These are phyloP conservation scores for Cinnamomum chago DNA, from an alignment of 164 flowering plant genomes.

Conservation along the genomic window DNA sequence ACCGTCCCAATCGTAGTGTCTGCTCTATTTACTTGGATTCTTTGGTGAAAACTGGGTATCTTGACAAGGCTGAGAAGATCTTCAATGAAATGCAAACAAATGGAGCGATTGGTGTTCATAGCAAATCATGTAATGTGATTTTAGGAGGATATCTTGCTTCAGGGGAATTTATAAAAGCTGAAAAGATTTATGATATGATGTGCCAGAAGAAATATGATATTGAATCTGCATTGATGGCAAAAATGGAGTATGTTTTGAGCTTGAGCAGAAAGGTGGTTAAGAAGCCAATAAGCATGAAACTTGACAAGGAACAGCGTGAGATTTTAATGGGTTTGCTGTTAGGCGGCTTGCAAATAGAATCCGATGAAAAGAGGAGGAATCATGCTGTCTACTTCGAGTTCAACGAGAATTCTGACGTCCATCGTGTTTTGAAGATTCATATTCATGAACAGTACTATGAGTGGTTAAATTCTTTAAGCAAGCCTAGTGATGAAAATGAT, in stretches of 20 bases:
- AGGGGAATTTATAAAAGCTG: constrained; percentile 59
- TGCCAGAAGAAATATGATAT: constrained; percentile 71
- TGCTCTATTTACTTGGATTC: constrained; percentile 72
- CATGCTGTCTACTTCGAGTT: constrained; percentile 58
- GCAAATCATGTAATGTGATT: constrained; percentile 65
- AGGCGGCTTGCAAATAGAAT: constrained; percentile 67
- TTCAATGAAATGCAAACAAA: constrained; percentile 56
- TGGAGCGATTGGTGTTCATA: constrained; percentile 53
- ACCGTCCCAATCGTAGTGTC: constrained; percentile 53
- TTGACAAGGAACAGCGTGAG: constrained; percentile 79
- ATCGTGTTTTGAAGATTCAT: constrained; percentile 52
- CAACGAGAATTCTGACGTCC: constrained; percentile 39
- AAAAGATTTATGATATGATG: constrained; percentile 66
- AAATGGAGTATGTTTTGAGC: constrained; percentile 57
- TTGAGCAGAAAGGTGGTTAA: constrained; percentile 44
- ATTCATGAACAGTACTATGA: constrained; percentile 58
- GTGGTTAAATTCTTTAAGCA: constrained; percentile 55
- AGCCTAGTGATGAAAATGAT: constrained; percentile 28
- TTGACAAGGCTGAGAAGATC: constrained; percentile 65
- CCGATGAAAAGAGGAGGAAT: constrained; percentile 54
- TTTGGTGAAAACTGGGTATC: constrained; percentile 48
- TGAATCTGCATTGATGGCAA: constrained; percentile 57
- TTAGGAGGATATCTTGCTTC: constrained; percentile 51
- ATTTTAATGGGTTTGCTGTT: constrained; percentile 74
- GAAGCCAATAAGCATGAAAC: constrained; percentile 52